phyloP scores from a whole-genome alignment of 345 rosid genomes.

The Linum tenue region DNA sequence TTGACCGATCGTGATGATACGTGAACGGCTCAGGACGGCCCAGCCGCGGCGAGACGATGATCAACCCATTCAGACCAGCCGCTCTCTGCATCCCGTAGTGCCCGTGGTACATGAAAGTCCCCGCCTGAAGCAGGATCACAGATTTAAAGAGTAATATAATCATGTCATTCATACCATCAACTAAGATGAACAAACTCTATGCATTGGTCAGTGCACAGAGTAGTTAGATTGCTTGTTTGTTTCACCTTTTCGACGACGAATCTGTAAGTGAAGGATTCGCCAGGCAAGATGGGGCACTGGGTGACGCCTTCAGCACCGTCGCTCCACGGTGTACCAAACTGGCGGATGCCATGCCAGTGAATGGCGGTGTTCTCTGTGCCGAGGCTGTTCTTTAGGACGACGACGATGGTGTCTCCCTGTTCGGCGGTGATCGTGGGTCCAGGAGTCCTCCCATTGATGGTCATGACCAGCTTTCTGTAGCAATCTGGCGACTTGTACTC shows the following conservation, averaged over 20 bases:
- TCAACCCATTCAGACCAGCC: not conserved
- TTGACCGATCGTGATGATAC: not conserved
- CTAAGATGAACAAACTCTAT: too few relatives aligned
- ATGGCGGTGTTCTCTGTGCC: conserved; percentile 8
- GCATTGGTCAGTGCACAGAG: too few relatives aligned
- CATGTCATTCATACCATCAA: too few relatives aligned
- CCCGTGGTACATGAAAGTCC: conserved; percentile 1
- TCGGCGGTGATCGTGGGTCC: conserved; percentile 15
- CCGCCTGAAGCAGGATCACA: not conserved
- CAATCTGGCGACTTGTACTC: conserved; percentile 16
- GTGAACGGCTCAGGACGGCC: not conserved
- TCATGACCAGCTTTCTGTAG: conserved; percentile 15
- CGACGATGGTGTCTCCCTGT: conserved; percentile 14
- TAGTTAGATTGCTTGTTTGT: not conserved
- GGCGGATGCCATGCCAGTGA: conserved; percentile 3
- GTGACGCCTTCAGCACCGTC: conserved; percentile 4
- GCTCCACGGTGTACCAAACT: conserved; percentile 1
- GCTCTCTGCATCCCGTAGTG: conserved; percentile 2
- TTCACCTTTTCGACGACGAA: not conserved
- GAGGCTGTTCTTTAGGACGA: conserved; percentile 9
- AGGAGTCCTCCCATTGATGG: conserved; percentile 21
- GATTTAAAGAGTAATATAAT: not conserved
- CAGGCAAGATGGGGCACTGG: not conserved
- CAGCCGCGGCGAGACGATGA: not conserved
- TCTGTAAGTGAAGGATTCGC: not conserved